These are phyloP conservation scores for Neurospora hispaniola DNA, from an alignment of 495 filamentous ascomycete genomes.

Conservation along the genomic window DNA sequence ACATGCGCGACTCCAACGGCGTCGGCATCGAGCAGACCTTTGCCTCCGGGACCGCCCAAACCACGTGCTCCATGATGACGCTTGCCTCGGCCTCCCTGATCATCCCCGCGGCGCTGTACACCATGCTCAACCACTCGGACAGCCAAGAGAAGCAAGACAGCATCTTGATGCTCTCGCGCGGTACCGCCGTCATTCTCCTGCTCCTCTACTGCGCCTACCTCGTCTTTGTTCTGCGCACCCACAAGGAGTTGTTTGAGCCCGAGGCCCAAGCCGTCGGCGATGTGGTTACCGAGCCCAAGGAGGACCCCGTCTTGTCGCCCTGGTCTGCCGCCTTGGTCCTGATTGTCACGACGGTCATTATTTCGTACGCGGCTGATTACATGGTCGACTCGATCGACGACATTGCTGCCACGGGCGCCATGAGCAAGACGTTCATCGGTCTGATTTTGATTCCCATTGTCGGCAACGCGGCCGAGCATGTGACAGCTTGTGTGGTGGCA, in stretches of 20 bases:
- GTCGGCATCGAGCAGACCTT: constrained; percentile 57
- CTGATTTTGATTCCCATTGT: constrained; percentile 93
- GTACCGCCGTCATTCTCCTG: constrained; percentile 82
- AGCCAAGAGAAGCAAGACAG: constrained; percentile 41
- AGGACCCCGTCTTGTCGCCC: constrained; percentile 52
- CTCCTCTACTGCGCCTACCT: constrained; percentile 85
- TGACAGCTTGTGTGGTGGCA: constrained; percentile 86
- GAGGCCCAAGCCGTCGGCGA: constrained; percentile 32
- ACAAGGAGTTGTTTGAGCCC: constrained; percentile 70
- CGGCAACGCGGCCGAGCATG: constrained; percentile 94
- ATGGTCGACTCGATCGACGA: constrained; percentile 87
- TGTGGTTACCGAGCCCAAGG: constrained; percentile 34
- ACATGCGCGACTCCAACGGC: constrained; percentile 33
- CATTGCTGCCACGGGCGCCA: constrained; percentile 70
- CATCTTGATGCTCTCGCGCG: constrained; percentile 77
- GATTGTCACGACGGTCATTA: constrained; percentile 65
- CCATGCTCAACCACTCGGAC: constrained; percentile 29
- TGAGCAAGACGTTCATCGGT: constrained; percentile 95
- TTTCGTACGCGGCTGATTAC: constrained; percentile 90
- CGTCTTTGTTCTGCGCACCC: constrained; percentile 78
- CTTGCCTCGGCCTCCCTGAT: constrained; percentile 86
- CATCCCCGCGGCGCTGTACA: constrained; percentile 67
- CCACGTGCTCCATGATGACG: constrained; percentile 93
- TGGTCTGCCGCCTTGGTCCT: constrained; percentile 63
- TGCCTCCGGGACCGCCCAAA: constrained; percentile 80